Evolutionary conservation across 1,284 basidiomycete species (phyloP), one percentile per base, ranked within the genome.

Genomic region (Heliocybe sulcata): DNA sequence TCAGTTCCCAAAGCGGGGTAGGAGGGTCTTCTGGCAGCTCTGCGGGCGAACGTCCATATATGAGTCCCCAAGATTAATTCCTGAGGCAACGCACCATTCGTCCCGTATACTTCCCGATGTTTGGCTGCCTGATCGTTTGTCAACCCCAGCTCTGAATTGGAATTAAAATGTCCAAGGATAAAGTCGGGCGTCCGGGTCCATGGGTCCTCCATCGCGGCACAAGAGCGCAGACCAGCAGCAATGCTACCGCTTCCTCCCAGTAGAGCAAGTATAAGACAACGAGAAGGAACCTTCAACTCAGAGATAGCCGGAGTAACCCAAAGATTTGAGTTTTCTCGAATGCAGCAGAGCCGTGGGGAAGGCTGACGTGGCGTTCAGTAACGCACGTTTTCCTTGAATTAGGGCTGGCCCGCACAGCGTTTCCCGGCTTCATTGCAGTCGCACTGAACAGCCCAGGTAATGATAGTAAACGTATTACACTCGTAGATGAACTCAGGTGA

Each of bases 1-100:
- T 91, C 58, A 98, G 84, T 65, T 92, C 82, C 90, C 92, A 94
- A 45, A 99, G 70, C 2, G 96, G 93, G 2, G 94, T 97, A 1
- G 92, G 76, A 0, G 90, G 86, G 14, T 95, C 88, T 65, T 97
- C 94, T 14, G 94, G 92, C 12, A 98, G 78, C 67, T 90, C 92
- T 95, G 67, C 3, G 57, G 14, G 53, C 35, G 56, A 33, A 49
- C 35, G 10, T 33, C 25, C 35, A 26, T 31, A 22, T n/a, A 25
- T 26, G 1, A 33, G 16, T 16, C n/a, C 54, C 25, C 25, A 16
- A 35, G 10, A 27, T 23, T 23, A 48, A 52, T 23, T 35, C 23
- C 42, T 23, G 35, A 31, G 38, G 38, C 48, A 45, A 16, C n/a
- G 23, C 8, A 92, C 93, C 86, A 67, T 96, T 96, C 71, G 80